A percentile compares a stretch with the other conserved stretches of the same genome.
phyloP scores from a whole-genome alignment of 306 rosid species.

The Acmispon strigosus region DNA sequence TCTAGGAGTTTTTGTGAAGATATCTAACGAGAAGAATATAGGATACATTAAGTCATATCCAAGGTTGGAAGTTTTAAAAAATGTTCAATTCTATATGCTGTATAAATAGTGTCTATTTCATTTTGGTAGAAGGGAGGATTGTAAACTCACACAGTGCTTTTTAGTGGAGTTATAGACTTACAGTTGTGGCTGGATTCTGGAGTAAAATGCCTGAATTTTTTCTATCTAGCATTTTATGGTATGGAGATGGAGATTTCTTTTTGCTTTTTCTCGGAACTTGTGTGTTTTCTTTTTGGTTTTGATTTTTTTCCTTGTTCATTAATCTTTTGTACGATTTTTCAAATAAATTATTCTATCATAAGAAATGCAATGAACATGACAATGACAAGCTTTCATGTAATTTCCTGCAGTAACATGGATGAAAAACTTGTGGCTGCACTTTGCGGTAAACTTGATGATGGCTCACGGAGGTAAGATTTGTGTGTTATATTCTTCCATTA shows the following conservation, averaged over 20 bases:
- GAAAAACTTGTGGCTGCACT: slow-evolving; percentile 94
- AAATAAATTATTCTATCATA: background rate
- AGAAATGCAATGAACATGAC: slow-evolving; percentile 1
- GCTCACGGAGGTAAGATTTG: slow-evolving; percentile 49
- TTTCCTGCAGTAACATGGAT: slow-evolving; percentile 67
- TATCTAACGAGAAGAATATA: background rate
- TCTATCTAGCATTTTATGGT: background rate
- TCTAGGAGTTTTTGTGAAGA: too few species aligned
- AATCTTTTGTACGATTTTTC: background rate
- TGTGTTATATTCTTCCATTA: background rate
- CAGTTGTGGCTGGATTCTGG: background rate
- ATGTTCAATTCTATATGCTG: background rate
- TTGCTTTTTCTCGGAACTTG: background rate
- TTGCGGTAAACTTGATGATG: slow-evolving; percentile 50
- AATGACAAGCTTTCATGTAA: slow-evolving; percentile 7
- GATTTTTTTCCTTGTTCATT: background rate
- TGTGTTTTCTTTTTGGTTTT: background rate
- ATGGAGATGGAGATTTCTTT: background rate
- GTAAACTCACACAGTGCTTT: background rate
- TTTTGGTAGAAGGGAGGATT: background rate
- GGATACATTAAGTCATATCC: background rate
- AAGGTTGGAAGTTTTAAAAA: background rate
- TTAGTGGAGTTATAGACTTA: background rate
- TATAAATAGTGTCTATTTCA: background rate
- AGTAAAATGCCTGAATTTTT: background rate